Base-by-base conservation (phyloP, 345 rosid species). In the Gossypium australe region DNA sequence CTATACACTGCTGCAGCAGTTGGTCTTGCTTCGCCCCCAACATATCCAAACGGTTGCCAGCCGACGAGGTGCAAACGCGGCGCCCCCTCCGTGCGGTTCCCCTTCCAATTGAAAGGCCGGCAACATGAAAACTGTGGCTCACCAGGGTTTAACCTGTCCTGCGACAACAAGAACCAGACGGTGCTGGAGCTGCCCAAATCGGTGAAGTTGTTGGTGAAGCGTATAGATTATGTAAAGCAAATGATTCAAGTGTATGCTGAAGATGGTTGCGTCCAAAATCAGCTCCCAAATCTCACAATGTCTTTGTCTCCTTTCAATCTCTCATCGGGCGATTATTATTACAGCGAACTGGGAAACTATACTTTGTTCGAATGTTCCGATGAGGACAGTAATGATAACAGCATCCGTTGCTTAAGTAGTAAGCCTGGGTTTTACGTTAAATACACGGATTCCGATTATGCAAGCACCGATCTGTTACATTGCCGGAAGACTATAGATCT, bases 261-360 rank as follows among this genome's bases (percentile, higher is more conserved):
- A 53, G 29, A 71, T 38, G 11, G 38, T 56, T 71, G 74, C 16
- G 34, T 71, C 34, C 63, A 71, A 56, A 71, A 43, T 0, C 74
- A 71, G 34, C 74, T 71, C 38, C 51, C 0, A 55, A 53, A 71
- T 34, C 74, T 71, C 34, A 56, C 1, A 2, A 6, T 71, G 12
- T 55, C 64, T 5, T 25, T 3, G 7, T 71, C 74, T 2, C 51
- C 34, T 20, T 71, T 55, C 52, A 11, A 0, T 9, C 0, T 71
- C 64, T 5, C 1, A 9, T 0, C 13, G 3, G 2, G 3, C 9
- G 0, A 0, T 8, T 4, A 4, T n/a, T 14, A 3, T 29, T 1
- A 9, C 44, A 4, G 1, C 3, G 0, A 0, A 14, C 52, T 1
- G 25, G 0, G 1, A 56, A 71, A 71, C 67, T 34, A 0, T 34